Base-by-base conservation (phyloP, 2,329 filamentous ascomycete genomes). In the Talaromyces sp. region DNA sequence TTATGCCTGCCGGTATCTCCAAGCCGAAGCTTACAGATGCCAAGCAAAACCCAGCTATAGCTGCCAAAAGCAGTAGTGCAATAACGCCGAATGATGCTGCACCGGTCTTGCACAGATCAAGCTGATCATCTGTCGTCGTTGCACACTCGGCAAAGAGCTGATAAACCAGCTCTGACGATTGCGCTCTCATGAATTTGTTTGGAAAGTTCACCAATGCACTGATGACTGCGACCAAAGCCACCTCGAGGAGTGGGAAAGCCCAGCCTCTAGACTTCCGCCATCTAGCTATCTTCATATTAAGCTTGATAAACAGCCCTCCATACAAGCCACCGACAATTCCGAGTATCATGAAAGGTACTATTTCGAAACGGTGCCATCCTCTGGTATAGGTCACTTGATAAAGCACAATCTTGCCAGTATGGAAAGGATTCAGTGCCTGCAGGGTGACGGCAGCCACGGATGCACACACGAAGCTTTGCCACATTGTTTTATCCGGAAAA, bases 401-500 rank as follows among this genome's bases (percentile, higher is more conserved):
- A 63, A 98, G 82, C 54, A 98, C 95, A 62, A 98, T 89, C 77
- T 99, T 96, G 62, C 94, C 95, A 1, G 93, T 96, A 62, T 95
- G 87, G 76, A 98, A 97, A 4, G 95, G 95, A 75, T 99, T 95
- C 67, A 97, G 86, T 5, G 92, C 92, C 77, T 98, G 94, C 4
- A 99, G 83, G 15, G 93, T 92, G 43, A 98, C 92, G 19, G 95
- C 94, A 17, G 93, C 95, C n/a, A 96, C 92, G 93, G 98, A 98
- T 75, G 95, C 95, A 73, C 95, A 98, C 47, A 99, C 95, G 74
- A 99, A 99, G 73, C 93, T 97, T 77, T 97, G 95, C 95, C 95
- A 99, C 95, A 99, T 98, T 10, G 95, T 98, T 79, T 98, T 98
- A 79, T 98, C 94, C 0, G 95, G 94, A 71, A 98, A 98, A 78